Evolutionary conservation across 2,329 filamentous ascomycete species (phyloP), one percentile per base, ranked within the genome.

Genomic region (Truncatella angustata): DNA sequence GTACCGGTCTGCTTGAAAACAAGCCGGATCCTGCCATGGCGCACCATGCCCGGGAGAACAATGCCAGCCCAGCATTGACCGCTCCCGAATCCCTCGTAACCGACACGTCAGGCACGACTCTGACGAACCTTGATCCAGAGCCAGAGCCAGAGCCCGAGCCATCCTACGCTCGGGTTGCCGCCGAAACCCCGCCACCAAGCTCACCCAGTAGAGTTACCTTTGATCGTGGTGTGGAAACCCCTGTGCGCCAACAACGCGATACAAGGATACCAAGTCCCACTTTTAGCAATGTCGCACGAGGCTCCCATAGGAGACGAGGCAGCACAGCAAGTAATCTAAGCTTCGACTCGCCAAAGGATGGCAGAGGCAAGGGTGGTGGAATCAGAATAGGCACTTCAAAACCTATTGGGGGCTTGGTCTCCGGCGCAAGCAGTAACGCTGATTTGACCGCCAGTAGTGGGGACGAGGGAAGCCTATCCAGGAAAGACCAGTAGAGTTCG

Each of bases 331-430:
- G 70, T 54, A 69, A 62, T 43, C 64, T 76, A 14, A 75, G 71
- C 47, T 49, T 75, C 24, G 72, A 72, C 36, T 65, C 70, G n/a
- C 68, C 70, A 54, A 63, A 51, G 43, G 58, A 60, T 60, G 69
- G 64, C 37, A 56, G 54, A 36, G 55, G 52, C 9, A 63, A 64
- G 6, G 67, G 68, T 4, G 66, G 68, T 32, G 73, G 72, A 3
- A 77, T 76, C 51, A 70, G 62, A 28, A 64, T 76, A 30, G 72
- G 69, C 6, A 62, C 66, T 5, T 66, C 71, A 23, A 72, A 64
- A 52, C 67, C 67, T 2, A 63, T 62, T 9, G 65, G 63, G 2
- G 65, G 69, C 4, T 62, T 73, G 1, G 66, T 73, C 37, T 73
- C 70, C 40, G 61, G 42, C 10, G 32, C 43, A 1, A 49, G 24